Conservation (phyloP, 2,329 filamentous ascomycete species). For the Alternaria angustiovoidea region DNA sequence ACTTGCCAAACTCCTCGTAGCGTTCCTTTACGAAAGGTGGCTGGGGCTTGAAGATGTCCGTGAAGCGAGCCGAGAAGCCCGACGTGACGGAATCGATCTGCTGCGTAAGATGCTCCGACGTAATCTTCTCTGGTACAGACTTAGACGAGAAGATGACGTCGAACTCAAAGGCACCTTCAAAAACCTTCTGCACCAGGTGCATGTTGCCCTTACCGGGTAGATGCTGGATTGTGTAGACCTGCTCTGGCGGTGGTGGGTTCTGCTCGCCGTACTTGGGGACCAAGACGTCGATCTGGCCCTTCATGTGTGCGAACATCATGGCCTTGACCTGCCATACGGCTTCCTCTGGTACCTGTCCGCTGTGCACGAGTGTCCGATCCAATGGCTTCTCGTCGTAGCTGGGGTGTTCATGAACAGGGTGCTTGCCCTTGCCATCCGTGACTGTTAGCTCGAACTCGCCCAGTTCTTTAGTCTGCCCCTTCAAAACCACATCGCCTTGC, state of each 20-base stretch:
- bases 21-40: constrained; percentile 77
- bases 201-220: constrained; percentile 75
- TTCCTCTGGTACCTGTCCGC: constrained; percentile 70
- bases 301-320: constrained; percentile 69
- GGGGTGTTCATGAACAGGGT: constrained; percentile 66
- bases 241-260: constrained; percentile 80
- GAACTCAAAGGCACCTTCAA: constrained; percentile 88
- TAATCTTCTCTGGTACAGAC: constrained; percentile 65
- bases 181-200: constrained; percentile 90
- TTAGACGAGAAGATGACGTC: constrained; percentile 88
- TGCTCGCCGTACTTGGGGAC: constrained; percentile 65
- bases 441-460: constrained; percentile 82
- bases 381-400: constrained; percentile 74
- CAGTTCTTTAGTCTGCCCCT: constrained; percentile 73
- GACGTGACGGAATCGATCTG: constrained; percentile 72
- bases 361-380: constrained; percentile 78
- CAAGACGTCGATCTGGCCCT: constrained; percentile 68
- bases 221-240: constrained; percentile 82
- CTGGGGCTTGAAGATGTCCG: constrained; percentile 74
- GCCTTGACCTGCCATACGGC: constrained; percentile 85
- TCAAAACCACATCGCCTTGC: constrained; percentile 70
- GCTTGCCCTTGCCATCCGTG: constrained; percentile 73
- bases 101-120: constrained; percentile 70
- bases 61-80: constrained; percentile 78
- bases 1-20: constrained; percentile 82